A percentile compares a stretch with the other conserved stretches of the same genome.
Evolutionary conservation across 208 protist genomes (phyloP).

Genomic region (Crithidia thermophila): DNA sequence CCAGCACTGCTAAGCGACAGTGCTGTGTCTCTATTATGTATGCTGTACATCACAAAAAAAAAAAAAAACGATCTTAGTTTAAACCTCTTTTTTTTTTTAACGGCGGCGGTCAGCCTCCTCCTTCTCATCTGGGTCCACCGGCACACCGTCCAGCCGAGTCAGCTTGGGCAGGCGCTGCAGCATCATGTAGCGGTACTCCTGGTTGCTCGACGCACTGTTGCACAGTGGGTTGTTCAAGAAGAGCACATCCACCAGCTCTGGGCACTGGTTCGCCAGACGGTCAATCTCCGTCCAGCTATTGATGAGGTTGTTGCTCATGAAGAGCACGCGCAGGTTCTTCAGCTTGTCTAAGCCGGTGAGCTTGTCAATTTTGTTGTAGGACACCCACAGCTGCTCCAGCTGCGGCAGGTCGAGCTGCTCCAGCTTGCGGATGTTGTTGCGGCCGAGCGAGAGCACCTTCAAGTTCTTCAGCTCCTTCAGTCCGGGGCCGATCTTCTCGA

Average conservation of each 20-base stretch:
- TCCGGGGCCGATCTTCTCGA: constrained; percentile 94
- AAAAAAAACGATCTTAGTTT: neutral
- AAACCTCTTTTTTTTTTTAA: constrained; percentile 24
- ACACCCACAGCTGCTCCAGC: constrained; percentile 96
- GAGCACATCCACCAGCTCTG: constrained; percentile 92
- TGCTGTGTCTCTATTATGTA: neutral
- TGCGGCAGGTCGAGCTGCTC: constrained; percentile 94
- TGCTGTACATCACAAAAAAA: constrained; percentile 4
- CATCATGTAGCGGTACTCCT: constrained; percentile 89
- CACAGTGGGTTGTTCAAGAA: constrained; percentile 94
- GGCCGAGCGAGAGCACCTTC: constrained; percentile 93
- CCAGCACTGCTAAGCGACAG: neutral
- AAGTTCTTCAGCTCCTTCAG: constrained; percentile 93
- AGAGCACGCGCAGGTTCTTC: constrained; percentile 91
- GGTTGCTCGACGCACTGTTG: constrained; percentile 67
- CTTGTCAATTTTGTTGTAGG: constrained; percentile 97
- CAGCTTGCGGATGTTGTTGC: constrained; percentile 96
- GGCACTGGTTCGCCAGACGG: constrained; percentile 89
- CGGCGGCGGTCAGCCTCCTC: constrained; percentile 89
- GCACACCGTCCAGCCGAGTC: constrained; percentile 86
- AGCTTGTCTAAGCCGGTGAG: constrained; percentile 94
- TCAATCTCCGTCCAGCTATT: constrained; percentile 95
- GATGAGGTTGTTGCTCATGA: constrained; percentile 97
- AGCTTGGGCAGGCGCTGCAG: constrained; percentile 88
- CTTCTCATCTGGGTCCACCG: constrained; percentile 89